These are phyloP conservation scores for Panicum hallii DNA, from an alignment of 202 grass and related monocot species.

Conservation along the genomic window DNA sequence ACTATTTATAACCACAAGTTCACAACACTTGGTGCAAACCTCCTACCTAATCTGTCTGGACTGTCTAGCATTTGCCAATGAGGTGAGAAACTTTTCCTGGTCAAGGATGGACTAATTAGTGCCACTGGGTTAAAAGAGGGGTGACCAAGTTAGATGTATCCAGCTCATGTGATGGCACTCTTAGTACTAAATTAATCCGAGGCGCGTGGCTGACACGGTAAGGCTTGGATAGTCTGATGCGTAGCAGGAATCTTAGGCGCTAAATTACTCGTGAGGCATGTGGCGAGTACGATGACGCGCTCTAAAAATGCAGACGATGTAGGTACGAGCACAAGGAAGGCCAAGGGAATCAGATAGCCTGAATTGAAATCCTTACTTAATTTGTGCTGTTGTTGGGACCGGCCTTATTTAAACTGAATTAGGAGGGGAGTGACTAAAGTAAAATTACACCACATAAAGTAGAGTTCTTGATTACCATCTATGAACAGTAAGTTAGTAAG, in stretches of 20 bases:
- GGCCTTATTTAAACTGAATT: background rate
- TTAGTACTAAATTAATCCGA: constrained; percentile 46
- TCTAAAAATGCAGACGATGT: background rate
- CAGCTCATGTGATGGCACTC: constrained; percentile 47
- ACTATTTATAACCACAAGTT: constrained; percentile 43
- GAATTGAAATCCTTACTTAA: constrained; percentile 14
- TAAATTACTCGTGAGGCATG: constrained; percentile 50
- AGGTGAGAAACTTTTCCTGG: constrained; percentile 21
- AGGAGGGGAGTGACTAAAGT: background rate
- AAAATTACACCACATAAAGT: background rate
- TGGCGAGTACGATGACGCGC: constrained; percentile 39
- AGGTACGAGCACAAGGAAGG: constrained; percentile 3
- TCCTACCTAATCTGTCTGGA: constrained; percentile 41
- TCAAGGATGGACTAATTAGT: constrained; percentile 27
- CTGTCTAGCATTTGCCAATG: background rate
- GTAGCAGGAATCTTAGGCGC: constrained; percentile 21
- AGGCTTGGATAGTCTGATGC: constrained; percentile 31
- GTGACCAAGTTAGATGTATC: constrained; percentile 45
- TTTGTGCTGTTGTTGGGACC: background rate
- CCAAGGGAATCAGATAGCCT: constrained; percentile 29
- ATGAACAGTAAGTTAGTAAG: background rate
- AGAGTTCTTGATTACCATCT: background rate
- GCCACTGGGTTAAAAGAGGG: constrained; percentile 30
- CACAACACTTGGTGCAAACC: constrained; percentile 29
- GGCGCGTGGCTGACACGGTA: constrained; percentile 60